Conservation (phyloP, 2,329 filamentous ascomycete genomes). For the Penicillium sp. region DNA sequence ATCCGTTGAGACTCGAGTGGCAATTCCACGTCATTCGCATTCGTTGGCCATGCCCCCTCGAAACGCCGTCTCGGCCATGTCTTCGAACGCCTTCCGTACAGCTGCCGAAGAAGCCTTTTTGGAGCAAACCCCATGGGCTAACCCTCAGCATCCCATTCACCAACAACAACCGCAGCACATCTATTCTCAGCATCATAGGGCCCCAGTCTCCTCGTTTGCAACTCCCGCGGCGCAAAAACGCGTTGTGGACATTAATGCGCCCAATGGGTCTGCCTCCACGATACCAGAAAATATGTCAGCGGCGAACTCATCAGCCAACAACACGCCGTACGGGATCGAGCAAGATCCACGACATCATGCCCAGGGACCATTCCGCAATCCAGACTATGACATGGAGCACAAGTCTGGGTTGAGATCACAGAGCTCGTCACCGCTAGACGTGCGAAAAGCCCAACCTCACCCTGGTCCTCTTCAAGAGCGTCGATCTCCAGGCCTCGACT, state of each 20-base stretch:
- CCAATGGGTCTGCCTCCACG: slow-evolving; percentile 43
- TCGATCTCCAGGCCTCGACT: slow-evolving; percentile 20
- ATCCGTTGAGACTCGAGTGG: slow-evolving; percentile 22
- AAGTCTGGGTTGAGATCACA: slow-evolving; percentile 33
- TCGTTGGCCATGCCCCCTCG: slow-evolving; percentile 26
- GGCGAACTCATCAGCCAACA: slow-evolving; percentile 39
- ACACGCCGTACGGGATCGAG: slow-evolving; percentile 40
- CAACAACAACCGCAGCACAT: slow-evolving; percentile 47
- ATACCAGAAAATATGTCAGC: slow-evolving; percentile 40
- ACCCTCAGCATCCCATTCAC: slow-evolving; percentile 72
- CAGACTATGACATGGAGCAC: slow-evolving; percentile 31
- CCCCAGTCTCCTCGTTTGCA: slow-evolving; percentile 31
- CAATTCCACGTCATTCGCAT: slow-evolving; percentile 22
- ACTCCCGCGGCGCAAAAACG: slow-evolving; percentile 43
- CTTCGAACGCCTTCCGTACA: slow-evolving; percentile 33
- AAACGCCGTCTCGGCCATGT: slow-evolving; percentile 28
- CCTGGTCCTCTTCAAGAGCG: slow-evolving; percentile 20
- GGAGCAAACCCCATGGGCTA: slow-evolving; percentile 87
- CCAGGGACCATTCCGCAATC: slow-evolving; percentile 23
- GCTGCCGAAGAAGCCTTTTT: slow-evolving; percentile 79
- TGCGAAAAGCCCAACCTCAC: slow-evolving; percentile 34
- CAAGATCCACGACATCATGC: slow-evolving; percentile 23
- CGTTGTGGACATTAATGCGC: slow-evolving; percentile 37
- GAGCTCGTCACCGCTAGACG: slow-evolving; percentile 36
- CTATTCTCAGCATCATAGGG: slow-evolving; percentile 36